Base-by-base conservation (phyloP, 2,329 filamentous ascomycete species). In the Acrodontium crateriforme region DNA sequence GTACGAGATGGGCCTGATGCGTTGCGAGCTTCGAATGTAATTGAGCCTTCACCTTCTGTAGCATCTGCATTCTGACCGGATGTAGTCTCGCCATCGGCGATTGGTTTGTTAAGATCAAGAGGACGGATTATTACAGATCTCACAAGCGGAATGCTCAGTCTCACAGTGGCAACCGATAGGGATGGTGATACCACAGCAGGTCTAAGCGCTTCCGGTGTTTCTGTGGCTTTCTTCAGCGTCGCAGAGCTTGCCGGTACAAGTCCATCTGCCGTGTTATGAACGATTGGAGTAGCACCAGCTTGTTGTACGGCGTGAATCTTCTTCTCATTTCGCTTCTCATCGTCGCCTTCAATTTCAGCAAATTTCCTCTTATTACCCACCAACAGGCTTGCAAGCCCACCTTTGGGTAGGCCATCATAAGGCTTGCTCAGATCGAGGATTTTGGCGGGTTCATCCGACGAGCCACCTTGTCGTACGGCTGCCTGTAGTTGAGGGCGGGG, bases 301-400 rank as follows among this genome's bases (percentile, higher is more conserved):
- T 72, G 71, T 26, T 70, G 67, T 10, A 70, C 62, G 13, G 63
- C 52, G 8, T 67, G 60, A 18, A 78, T 58, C 29, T 71, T 62
- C 49, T 75, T 76, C 47, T 66, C 69, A 5, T 65, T 54, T 21
- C 64, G 57, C 21, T 60, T 64, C 1, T 68, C 74, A 10, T 89
- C 83, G 19, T 85, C 82, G 1, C 69, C 74, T 32, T 91, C 81
- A 4, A 78, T 56, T 5, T 70, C 67, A 10, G 73, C 69, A 25
- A 78, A 74, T 47, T 89, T 93, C 15, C 89, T 70, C 58, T 95
- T 98, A 51, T 93, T 98, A 0, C 89, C 89, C 12, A 95, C 68
- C 1, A 98, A 60, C 59, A 98, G 71, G 2, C 82, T 69, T 2
- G 81, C 74, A 11, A 98, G 67, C 3, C 89, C 89, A 14, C 89